Evolutionary conservation across 1,139 yeast genomes (phyloP).

Genomic region (Magnusiomyces sp.): DNA sequence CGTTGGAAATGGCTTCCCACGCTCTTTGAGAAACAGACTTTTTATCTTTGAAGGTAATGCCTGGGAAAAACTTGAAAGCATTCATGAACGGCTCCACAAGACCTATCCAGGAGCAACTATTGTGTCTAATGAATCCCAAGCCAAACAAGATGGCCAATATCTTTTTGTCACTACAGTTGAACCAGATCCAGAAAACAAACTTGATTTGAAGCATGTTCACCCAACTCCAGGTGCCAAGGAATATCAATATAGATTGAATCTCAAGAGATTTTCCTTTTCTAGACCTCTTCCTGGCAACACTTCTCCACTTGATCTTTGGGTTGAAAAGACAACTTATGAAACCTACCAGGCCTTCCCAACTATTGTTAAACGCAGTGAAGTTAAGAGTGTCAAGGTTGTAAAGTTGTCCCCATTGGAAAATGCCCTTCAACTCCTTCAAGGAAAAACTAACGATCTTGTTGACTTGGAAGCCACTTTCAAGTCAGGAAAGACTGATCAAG

Average conservation of each 20-base stretch:
- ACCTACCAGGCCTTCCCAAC: constrained; percentile 79
- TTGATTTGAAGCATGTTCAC: constrained; percentile 11
- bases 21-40: constrained; percentile 61
- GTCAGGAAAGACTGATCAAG: constrained; percentile 42
- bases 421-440: constrained; percentile 59
- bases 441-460: constrained; percentile 64
- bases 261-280: constrained; percentile 60
- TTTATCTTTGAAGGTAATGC: constrained; percentile 83
- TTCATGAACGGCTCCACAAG: constrained; percentile 66
- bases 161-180: constrained; percentile 66
- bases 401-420: constrained; percentile 79
- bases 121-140: constrained; percentile 58
- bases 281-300: constrained; percentile 70
- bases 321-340: constrained; percentile 76
- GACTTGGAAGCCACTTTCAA: constrained; percentile 59
- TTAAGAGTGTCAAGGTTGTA: constrained; percentile 43
- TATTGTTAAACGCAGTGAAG: constrained; percentile 75
- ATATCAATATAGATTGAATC: constrained; percentile 42
- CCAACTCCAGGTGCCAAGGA: constrained; percentile 26
- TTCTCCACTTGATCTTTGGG: constrained; percentile 73
- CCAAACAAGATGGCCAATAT: constrained; percentile 62
- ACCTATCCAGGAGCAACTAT: constrained; percentile 80
- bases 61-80: constrained; percentile 78
- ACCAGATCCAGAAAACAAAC: constrained; percentile 34
- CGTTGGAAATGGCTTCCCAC: constrained; percentile 81